Conservation (phyloP, 192 early-diverging fungal genomes). For the Geranomyces michiganensis region DNA sequence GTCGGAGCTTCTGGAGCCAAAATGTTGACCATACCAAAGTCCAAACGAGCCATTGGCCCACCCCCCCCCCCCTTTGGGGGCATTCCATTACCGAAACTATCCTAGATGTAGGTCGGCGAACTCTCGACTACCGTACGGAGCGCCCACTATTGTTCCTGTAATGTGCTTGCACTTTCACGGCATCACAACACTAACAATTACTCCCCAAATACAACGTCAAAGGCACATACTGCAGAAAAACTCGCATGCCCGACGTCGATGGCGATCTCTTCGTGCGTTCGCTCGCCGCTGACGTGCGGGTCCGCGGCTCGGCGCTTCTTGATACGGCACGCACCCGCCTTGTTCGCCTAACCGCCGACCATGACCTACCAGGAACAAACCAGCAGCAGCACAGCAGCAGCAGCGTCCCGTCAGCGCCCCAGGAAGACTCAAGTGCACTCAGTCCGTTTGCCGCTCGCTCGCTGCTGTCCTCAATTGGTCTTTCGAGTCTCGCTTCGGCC, state of each 20-base stretch:
- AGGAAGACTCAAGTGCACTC: neutral
- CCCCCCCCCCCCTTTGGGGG: no score
- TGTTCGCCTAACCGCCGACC: no score
- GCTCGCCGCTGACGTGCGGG: slow-evolving; percentile 18
- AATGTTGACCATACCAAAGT: no score
- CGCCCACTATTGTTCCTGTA: neutral
- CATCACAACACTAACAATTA: slow-evolving; percentile 2
- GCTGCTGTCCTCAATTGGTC: neutral
- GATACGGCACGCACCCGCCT: neutral
- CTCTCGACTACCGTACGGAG: neutral
- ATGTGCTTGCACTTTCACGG: no score
- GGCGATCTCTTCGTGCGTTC: slow-evolving; percentile 23
- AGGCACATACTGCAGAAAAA: no score
- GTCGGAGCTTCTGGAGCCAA: no score
- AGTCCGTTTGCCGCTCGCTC: slow-evolving; percentile 6
- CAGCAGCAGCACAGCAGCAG: neutral
- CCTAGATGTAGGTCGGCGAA: neutral
- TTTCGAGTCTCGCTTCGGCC: neutral
- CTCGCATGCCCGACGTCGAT: slow-evolving; percentile 23
- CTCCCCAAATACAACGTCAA: neutral
- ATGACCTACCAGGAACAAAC: neutral
- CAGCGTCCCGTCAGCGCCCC: neutral
- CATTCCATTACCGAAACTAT: neutral
- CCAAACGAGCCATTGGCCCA: no score
- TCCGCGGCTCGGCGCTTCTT: neutral